Evolutionary conservation across 805 yeast species (phyloP), one percentile per base, ranked within the genome.

Genomic region (Helenozyma rhizophorensis): DNA sequence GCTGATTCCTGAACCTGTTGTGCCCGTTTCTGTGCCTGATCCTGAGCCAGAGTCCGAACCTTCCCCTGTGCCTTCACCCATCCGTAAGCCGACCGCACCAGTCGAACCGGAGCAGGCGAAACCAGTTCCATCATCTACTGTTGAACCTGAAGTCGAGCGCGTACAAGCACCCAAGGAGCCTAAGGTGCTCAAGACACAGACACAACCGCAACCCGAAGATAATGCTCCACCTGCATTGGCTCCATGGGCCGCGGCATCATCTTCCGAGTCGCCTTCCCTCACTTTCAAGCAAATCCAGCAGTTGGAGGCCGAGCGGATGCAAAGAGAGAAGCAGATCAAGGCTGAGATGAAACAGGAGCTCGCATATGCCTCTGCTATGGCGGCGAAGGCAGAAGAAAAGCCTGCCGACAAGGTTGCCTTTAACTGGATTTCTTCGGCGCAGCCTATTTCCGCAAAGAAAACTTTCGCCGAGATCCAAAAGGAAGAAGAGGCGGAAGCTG

Each of bases 381-480:
- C 50, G 21, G 47, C 52, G 4, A 47, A 54, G 9, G 52, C 51
- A 22, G 57, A 54, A 30, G 62, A 55, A 30, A 46, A 53, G 24
- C 35, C 53, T 6, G 32, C 37, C 11, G 55, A 53, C 14, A 51
- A 46, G 17, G 34, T 42, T 14, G 50, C 71, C 9, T 56, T 70
- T n/a, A 58, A 65, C 25, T 72, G 78, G 78, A 70, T 58, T 9
- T 42, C 50, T 14, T 30, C 53, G 5, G 17, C 54, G 2, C 29
- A 47, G 11, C 39, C 51, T 2, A 29, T 40, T n/a, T 50, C 51
- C 10, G 71, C 74, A 21, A 56, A 58, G 21, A 74, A 72, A 51
- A 67, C 82, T 0, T 60, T 79, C 34, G 78, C 76, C 9, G 83
- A 79, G 34, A 78, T 79, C 39, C 82, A 77, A 49, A 69, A 58